Base-by-base conservation (phyloP, 108 stramenopile species). In the Bacterosira constricta region DNA sequence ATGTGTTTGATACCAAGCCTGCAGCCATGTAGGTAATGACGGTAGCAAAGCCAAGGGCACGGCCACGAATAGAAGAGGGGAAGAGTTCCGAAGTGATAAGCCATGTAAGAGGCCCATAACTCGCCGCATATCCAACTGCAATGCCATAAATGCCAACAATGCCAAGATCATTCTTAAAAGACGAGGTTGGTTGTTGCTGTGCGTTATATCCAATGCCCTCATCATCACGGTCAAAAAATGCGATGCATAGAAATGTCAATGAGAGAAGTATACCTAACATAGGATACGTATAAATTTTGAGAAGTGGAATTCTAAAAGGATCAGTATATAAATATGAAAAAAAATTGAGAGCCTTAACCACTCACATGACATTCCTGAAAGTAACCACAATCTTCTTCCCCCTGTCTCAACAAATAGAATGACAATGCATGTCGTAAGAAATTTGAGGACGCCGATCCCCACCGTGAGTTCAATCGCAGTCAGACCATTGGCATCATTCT, bases 41-140 rank as follows among this genome's bases (percentile, higher is more conserved):
- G 11, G 75, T 78, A 25, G 69, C 51, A 41, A 65, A 72, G 11
- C 64, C 90, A 30, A 91, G 73, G 13, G 88, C 90, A 49, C 90
- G 56, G 29, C 88, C 90, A 13, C 90, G 79, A 46, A 91, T 86
- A 23, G 85, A 66, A 7, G 87, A 84, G 1, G 85, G 86, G 66
- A 91, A 91, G 8, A 91, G 32, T 69, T 91, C 90, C 10, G 82
- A 81, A 26, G 83, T 85, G 21, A 91, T 58, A 12, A 91, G 60
- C 90, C 90, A 91, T 36, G 82, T 83, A 25, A 91, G 69, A 0
- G 90, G 87, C 6, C 87, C 90, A 68, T 82, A 91, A 3, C 82
- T 83, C 46, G 80, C 66, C 26, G 88, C 86, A 74, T 91, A 91
- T 10, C 90, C 90, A 25, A 55, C 62, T 3, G 88, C 90, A 9